Conservation (phyloP, 2,329 filamentous ascomycete species). For the Talaromyces verruculosus region DNA sequence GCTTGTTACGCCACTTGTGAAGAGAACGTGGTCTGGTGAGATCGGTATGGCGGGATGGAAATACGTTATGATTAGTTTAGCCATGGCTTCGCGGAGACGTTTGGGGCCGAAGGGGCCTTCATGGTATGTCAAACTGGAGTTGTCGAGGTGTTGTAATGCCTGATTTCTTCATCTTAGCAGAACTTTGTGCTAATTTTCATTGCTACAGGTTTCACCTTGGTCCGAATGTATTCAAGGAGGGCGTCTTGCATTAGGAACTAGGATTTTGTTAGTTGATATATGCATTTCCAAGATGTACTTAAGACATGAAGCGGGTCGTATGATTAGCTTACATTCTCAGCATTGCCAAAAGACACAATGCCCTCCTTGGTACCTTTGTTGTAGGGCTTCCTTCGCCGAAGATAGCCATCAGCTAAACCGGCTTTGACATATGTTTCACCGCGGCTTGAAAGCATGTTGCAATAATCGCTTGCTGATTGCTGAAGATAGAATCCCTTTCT, state of each 20-base stretch:
- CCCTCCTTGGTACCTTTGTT: constrained; percentile 33
- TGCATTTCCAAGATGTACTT: background rate
- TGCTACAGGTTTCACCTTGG: background rate
- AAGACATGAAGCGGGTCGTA: background rate
- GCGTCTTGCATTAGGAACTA: constrained; percentile 15
- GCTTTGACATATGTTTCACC: constrained; percentile 12
- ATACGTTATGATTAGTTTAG: constrained; percentile 44
- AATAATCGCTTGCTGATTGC: background rate
- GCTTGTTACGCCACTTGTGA: constrained; percentile 45
- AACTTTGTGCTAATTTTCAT: background rate
- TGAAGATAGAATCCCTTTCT: background rate
- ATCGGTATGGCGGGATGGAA: constrained; percentile 41
- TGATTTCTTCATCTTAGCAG: background rate
- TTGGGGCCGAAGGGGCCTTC: constrained; percentile 38
- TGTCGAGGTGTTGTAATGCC: background rate
- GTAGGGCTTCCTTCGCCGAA: constrained; percentile 28
- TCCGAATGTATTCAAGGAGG: constrained; percentile 4
- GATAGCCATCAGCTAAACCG: constrained; percentile 30
- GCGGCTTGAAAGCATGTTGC: constrained; percentile 16
- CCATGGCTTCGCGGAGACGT: constrained; percentile 43
- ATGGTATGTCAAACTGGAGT: constrained; percentile 37
- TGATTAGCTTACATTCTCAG: constrained; percentile 35
- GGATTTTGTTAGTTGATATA: background rate
- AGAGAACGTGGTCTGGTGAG: constrained; percentile 38
- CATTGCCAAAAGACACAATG: constrained; percentile 38